Conservation (phyloP, 805 yeast species). For the Teunomyces atbi region DNA sequence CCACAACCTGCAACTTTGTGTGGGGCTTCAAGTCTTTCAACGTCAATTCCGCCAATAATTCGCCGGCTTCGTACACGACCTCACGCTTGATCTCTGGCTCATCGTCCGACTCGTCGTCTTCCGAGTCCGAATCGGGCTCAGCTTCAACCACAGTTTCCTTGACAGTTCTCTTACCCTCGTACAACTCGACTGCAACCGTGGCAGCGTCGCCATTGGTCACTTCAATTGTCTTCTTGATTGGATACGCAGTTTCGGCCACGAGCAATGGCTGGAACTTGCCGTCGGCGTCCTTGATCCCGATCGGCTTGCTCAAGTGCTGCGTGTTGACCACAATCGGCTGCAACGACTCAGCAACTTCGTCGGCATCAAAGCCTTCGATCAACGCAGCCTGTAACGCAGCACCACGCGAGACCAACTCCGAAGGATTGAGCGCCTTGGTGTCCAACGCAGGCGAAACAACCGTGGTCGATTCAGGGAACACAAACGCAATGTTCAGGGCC, state of each 20-base stretch:
- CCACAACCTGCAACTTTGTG: conserved; percentile 63
- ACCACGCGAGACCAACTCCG: conserved; percentile 88
- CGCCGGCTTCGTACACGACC: conserved; percentile 70
- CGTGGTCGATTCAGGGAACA: conserved; percentile 79
- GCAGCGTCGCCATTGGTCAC: conserved; percentile 62
- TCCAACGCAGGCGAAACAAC: conserved; percentile 72
- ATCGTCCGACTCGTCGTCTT: conserved; percentile 61
- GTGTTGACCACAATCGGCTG: conserved; percentile 86
- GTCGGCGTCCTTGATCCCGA: conserved; percentile 76
- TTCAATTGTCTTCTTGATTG: conserved; percentile 73
- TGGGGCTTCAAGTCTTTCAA: conserved; percentile 67
- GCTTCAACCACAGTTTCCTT: conserved; percentile 80
- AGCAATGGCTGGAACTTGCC: conserved; percentile 73
- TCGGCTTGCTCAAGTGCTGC: conserved; percentile 78
- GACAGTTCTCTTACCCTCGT: conserved; percentile 82
- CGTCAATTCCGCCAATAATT: conserved; percentile 73
- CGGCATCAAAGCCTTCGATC: conserved; percentile 77
- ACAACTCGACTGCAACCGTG: conserved; percentile 62
- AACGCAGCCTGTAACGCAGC: conserved; percentile 95
- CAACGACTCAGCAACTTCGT: conserved; percentile 74
- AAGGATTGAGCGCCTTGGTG: conserved; percentile 79
- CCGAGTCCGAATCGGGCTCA: conserved; percentile 38
- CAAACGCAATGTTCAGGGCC: conserved; percentile 64
- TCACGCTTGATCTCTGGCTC: conserved; percentile 87
- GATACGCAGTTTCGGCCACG: conserved; percentile 83